A percentile compares a stretch with the other conserved stretches of the same genome.
These are phyloP conservation scores for Ceratorhiza oryzae-sativae DNA, from an alignment of 1,284 basidiomycete species.

Conservation along the genomic window DNA sequence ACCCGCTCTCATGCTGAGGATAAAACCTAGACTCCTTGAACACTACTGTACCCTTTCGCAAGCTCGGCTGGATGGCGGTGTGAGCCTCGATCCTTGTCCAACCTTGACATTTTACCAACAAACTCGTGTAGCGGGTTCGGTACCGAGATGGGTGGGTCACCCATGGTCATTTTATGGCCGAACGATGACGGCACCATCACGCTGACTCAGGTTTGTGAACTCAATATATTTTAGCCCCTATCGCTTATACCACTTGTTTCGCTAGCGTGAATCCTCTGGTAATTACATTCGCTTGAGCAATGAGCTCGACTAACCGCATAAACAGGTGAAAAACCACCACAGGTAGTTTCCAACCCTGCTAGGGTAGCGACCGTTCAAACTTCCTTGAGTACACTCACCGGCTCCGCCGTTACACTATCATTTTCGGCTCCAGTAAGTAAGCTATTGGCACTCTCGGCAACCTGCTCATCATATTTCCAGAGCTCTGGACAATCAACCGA, in stretches of 20 bases:
- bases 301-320: not conserved
- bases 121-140: constrained; percentile 49
- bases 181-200: constrained; percentile 52
- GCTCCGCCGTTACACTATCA: constrained; percentile 18
- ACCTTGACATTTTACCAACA: not conserved
- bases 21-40: constrained; percentile 34
- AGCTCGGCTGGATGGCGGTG: constrained; percentile 42
- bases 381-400: not conserved
- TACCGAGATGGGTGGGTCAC: constrained; percentile 47
- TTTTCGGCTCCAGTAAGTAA: constrained; percentile 31
- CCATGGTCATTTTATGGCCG: constrained; percentile 55
- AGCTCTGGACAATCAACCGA: constrained; percentile 30
- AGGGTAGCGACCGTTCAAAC: constrained; percentile 28
- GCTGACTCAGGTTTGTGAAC: constrained; percentile 48
- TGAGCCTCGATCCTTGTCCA: not conserved
- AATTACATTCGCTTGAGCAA: too few relatives aligned
- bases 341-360: constrained; percentile 30
- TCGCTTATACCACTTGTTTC: not conserved
- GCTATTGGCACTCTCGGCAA: not conserved
- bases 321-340: constrained; percentile 31
- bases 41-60: constrained; percentile 13
- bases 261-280: constrained; percentile 3
- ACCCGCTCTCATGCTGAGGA: not conserved
- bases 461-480: not conserved
- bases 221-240: not conserved